Base-by-base conservation (phyloP, 805 yeast genomes). In the Peterozyma toletana region DNA sequence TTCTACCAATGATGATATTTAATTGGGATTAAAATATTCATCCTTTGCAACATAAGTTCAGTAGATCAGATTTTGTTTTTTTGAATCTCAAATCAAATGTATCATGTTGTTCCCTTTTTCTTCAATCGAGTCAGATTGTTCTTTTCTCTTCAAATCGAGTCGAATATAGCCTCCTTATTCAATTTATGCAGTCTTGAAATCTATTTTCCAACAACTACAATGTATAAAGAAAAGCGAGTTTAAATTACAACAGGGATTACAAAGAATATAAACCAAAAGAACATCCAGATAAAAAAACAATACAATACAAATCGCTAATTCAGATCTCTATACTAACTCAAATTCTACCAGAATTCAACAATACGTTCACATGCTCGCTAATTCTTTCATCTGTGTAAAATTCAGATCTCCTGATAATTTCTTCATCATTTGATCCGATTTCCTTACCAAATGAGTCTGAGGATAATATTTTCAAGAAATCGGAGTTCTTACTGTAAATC, bases 321-420 rank as follows among this genome's bases (percentile, higher is more conserved):
- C 59, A 33, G 4, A 31, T 31, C 5, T 30, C 16, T 10, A 37
- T 11, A 15, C 29, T 41, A 37, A 34, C 33, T 50, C 48, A 73
- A 44, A 73, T 59, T 51, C 75, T 65, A 30, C 73, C 73, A 15
- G 81, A 68, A 41, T 82, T 83, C 51, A 89, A 66, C 52, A 90
- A 70, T 39, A 88, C 68, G 50, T 86, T 87, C 41, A 91, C 71
- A 55, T 88, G 89, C 53, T 89, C 93, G 48, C 77, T 75, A 44
- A 93, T 68, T 53, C 85, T 67, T 48, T 86, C 87, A 54, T 87
- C 90, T 37, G 80, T 77, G 63, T 85, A 93, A 63, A 83, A 93
- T 14, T 80, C 79, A 3, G 96, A 78, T 54, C 84, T 77, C 66
- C 99, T 79, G 5, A 88, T 96, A 16, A 77, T 70, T 58, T 90